Evolutionary conservation across 2,329 filamentous ascomycete species (phyloP), one percentile per base, ranked within the genome.

Genomic region (Nemania sp.): DNA sequence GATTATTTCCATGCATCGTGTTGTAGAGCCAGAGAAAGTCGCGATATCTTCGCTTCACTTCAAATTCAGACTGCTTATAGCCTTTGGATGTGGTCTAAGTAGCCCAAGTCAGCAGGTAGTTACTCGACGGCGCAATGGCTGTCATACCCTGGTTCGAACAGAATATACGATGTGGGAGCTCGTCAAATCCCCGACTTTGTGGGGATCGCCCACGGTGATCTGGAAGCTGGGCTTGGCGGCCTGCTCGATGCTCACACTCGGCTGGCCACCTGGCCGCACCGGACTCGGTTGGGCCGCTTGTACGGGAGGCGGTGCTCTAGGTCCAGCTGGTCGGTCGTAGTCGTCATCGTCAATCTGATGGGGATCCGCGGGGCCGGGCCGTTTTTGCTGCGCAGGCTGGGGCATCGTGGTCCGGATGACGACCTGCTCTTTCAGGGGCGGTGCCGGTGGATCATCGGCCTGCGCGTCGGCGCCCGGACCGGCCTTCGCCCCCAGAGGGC

Each of bases 21-120:
- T 88, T 97, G 73, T 99, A 99, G 23, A 99, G 84, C 94, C 94
- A 99, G 48, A 99, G 78, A 71, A 99, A 99, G 74, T 99, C 94
- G 54, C 92, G 87, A 73, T 97, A 99, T 68, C 94, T 85, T 64
- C 94, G 83, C 67, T 91, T 96, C 63, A 99, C 94, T 52, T 91
- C 87, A 67, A 99, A 97, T 68, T 96, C 92, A 47, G 90, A 80
- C 66, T 93, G 89, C 68, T 89, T 90, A 73, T 97, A 99, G 46
- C 91, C 94, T 76, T 97, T 97, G 31, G 93, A 97, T 1, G 91
- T 90, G 11, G 94, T 99, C 89, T 95, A 37, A 31, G 2, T 5
- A 26, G 49, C 64, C 48, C 68, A 65, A 49, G 53, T 48, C 33
- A 58, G 55, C 40, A 46, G 9, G n/a, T 23, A 17, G n/a, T 12